A percentile compares a stretch with the other conserved stretches of the same genome.
phyloP scores from a whole-genome alignment of 345 rosid species.

The Eutrema japonicum region DNA sequence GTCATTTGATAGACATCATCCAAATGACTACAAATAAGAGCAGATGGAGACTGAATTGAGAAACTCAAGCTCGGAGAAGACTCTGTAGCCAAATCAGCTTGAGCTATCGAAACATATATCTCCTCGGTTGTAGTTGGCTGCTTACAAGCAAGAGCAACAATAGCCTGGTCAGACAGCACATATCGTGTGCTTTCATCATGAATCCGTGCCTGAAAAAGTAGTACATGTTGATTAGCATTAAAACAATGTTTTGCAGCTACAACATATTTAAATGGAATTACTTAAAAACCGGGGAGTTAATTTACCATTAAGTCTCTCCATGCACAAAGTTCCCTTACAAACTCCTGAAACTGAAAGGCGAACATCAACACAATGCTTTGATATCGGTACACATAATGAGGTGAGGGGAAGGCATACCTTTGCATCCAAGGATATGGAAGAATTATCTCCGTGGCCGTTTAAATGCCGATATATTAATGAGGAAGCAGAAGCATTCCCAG shows the following conservation, averaged over 20 bases:
- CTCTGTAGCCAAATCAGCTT: constrained; percentile 63
- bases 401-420: constrained; percentile 52
- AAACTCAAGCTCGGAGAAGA: constrained; percentile 49
- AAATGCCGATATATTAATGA: constrained; percentile 72
- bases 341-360: constrained; percentile 64
- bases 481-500: constrained; percentile 81
- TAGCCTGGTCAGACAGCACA: constrained; percentile 82
- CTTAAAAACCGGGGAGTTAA: not conserved
- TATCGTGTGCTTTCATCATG: constrained; percentile 93
- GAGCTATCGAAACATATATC: constrained; percentile 53
- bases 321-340: constrained; percentile 76
- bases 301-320: constrained; percentile 98
- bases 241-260: not conserved
- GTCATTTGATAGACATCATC: constrained; percentile 56
- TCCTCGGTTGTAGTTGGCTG: constrained; percentile 53
- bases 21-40: constrained; percentile 73
- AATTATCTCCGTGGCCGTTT: constrained; percentile 56
- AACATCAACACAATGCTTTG: constrained; percentile 11
- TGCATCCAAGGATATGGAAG: constrained; percentile 51
- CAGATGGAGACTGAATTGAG: constrained; percentile 61
- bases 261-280: not conserved
- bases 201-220: constrained; percentile 67
- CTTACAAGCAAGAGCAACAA: constrained; percentile 65
- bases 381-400: constrained; percentile 3
- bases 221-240: constrained; percentile 7